A percentile compares a stretch with the other conserved stretches of the same genome.
Evolutionary conservation across 2,329 filamentous ascomycete species (phyloP).

Genomic region (Fusarium pseudocircinatum): DNA sequence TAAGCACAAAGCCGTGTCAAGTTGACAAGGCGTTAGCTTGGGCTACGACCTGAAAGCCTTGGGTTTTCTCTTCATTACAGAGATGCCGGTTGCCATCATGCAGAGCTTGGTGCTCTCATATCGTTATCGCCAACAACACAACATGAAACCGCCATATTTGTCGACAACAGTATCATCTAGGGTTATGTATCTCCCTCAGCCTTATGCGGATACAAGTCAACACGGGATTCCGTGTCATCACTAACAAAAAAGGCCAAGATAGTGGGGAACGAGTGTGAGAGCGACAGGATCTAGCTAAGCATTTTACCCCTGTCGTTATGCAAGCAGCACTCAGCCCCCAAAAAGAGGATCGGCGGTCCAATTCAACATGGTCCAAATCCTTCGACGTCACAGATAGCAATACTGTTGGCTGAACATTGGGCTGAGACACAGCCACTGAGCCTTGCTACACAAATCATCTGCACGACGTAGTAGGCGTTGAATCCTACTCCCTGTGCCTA

Average conservation of each 20-base stretch:
- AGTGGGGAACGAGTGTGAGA: background rate
- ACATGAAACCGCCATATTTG: background rate
- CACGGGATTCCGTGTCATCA: background rate
- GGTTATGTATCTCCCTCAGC: background rate
- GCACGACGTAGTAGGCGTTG: background rate
- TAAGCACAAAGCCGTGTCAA: too few relatives aligned
- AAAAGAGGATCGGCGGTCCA: background rate
- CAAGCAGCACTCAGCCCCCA: background rate
- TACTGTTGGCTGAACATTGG: constrained; percentile 2
- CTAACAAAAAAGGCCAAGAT: background rate
- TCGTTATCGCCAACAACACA: background rate
- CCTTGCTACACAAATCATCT: background rate
- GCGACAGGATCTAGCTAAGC: background rate
- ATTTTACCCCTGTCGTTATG: background rate
- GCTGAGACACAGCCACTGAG: constrained; percentile 14
- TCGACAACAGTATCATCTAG: background rate
- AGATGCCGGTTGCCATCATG: background rate
- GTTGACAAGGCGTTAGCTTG: too few relatives aligned
- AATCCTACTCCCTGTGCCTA: background rate
- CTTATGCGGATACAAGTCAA: background rate
- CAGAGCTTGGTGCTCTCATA: background rate
- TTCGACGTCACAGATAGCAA: constrained; percentile 5
- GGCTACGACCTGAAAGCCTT: accelerated
- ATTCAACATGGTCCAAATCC: constrained; percentile 1
- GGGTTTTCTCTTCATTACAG: background rate